Percentiles rank a stretch among this genome's conserved stretches.
Conservation (phyloP, 148 eudicot genomes). For the Vaccinium vitisidaea region DNA sequence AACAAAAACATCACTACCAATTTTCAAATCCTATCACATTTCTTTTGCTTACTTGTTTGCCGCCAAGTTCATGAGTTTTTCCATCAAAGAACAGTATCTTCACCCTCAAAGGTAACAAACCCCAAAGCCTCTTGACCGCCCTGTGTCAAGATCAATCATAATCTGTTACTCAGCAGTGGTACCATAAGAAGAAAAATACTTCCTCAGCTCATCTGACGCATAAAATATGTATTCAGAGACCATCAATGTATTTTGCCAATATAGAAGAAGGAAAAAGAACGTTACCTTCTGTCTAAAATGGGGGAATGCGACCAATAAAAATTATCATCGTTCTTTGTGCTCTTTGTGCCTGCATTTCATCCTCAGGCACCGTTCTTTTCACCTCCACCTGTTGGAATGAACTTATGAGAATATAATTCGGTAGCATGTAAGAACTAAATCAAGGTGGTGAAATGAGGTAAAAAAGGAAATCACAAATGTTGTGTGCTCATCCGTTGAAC, state of each 20-base stretch:
- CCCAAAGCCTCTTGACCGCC: conserved; percentile 61
- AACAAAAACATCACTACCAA: neutral
- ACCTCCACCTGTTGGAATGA: conserved; percentile 48
- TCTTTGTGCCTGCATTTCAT: conserved; percentile 43
- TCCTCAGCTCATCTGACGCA: conserved; percentile 48
- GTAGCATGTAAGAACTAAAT: neutral
- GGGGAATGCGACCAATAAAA: conserved; percentile 53
- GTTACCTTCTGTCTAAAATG: conserved; percentile 46
- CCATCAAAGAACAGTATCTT: conserved; percentile 52
- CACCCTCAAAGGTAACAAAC: conserved; percentile 53
- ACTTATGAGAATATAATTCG: neutral
- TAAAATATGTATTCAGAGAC: neutral
- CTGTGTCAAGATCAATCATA: conserved; percentile 53
- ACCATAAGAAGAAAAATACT: conserved; percentile 57
- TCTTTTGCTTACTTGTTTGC: conserved; percentile 45
- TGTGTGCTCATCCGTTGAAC: neutral
- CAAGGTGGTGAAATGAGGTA: neutral
- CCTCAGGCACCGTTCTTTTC: conserved; percentile 63
- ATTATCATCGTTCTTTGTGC: conserved; percentile 40
- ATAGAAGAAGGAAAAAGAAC: neutral
- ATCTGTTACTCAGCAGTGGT: conserved; percentile 49
- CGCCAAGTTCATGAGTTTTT: conserved; percentile 54
- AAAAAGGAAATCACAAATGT: neutral
- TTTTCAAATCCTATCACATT: neutral
- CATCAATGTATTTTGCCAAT: neutral